Conservation (phyloP, 1,284 basidiomycete genomes). For the Naganishia liquefaciens region DNA sequence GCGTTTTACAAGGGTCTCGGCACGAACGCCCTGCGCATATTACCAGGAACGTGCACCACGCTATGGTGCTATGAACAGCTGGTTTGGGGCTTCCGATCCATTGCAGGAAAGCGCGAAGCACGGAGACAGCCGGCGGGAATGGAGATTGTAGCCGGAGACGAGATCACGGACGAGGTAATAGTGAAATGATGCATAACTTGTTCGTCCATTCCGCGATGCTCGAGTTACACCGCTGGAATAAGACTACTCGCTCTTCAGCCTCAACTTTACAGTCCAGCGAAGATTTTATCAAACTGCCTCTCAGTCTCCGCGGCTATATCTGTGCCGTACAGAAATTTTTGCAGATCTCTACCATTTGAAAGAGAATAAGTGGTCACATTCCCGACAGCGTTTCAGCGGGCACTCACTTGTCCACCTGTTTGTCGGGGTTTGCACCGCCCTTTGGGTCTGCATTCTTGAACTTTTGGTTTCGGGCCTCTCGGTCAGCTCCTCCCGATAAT, state of each 20-base stretch:
- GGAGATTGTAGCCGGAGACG: constrained; percentile 13
- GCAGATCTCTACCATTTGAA: constrained; percentile 33
- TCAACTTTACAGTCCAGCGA: constrained; percentile 7
- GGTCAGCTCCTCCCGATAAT: constrained; percentile 41
- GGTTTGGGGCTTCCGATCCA: constrained; percentile 71
- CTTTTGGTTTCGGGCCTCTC: constrained; percentile 39
- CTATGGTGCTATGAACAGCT: constrained; percentile 98
- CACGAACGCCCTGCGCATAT: constrained; percentile 92
- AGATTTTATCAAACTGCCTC: constrained; percentile 36
- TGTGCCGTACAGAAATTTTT: constrained; percentile 40
- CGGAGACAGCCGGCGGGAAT: neutral
- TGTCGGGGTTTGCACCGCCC: constrained; percentile 54
- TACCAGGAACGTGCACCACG: constrained; percentile 96
- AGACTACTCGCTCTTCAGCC: no score
- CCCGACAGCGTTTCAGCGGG: neutral
- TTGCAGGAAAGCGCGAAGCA: constrained; percentile 38
- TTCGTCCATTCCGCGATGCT: neutral
- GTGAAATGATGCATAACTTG: constrained; percentile 6
- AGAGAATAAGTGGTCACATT: neutral
- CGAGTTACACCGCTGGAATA: neutral
- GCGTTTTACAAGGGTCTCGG: constrained; percentile 96
- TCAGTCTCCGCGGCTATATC: constrained; percentile 40
- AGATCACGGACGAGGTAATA: constrained; percentile 8
- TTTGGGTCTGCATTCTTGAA: constrained; percentile 38
- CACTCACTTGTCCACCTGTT: constrained; percentile 67